Percentiles rank a stretch among this genome's conserved stretches.
These are phyloP conservation scores for Posidonia australis DNA, from an alignment of 106 monocot genomes.

Conservation along the genomic window DNA sequence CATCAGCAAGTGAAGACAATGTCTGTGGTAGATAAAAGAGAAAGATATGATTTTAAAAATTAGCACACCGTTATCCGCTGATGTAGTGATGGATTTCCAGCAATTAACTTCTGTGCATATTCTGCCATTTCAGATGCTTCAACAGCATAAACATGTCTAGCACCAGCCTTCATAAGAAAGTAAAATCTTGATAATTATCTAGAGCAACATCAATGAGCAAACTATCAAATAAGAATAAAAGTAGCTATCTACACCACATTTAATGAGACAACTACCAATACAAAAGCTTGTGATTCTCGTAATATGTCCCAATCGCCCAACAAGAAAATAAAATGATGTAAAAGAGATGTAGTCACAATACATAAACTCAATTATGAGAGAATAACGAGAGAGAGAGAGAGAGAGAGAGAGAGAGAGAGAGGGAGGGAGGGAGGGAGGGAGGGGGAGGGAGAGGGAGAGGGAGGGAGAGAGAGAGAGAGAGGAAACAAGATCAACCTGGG, in stretches of 20 bases:
- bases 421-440: no score
- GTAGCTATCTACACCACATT: background rate
- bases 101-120: slow-evolving; percentile 64
- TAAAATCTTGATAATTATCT: background rate
- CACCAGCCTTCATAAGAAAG: slow-evolving; percentile 61
- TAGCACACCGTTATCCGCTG: slow-evolving; percentile 72
- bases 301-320: no score
- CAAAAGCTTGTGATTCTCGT: no score
- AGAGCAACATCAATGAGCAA: no score
- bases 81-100: slow-evolving; percentile 82
- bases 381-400: no score
- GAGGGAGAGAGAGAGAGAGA: no score
- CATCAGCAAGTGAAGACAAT: background rate
- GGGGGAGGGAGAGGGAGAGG: no score
- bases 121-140: slow-evolving; percentile 99
- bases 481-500: slow-evolving; percentile 51
- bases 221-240: no score
- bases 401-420: no score
- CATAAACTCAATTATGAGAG: no score
- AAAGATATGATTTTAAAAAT: background rate
- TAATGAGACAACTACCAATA: background rate
- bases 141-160: slow-evolving; percentile 97
- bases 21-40: background rate
- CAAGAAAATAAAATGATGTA: no score
- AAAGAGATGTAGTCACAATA: no score